A percentile compares a stretch with the other conserved stretches of the same genome.
These are phyloP conservation scores for Saccharomyces hybrid DNA, from an alignment of 1,139 yeast genomes.

Conservation along the genomic window DNA sequence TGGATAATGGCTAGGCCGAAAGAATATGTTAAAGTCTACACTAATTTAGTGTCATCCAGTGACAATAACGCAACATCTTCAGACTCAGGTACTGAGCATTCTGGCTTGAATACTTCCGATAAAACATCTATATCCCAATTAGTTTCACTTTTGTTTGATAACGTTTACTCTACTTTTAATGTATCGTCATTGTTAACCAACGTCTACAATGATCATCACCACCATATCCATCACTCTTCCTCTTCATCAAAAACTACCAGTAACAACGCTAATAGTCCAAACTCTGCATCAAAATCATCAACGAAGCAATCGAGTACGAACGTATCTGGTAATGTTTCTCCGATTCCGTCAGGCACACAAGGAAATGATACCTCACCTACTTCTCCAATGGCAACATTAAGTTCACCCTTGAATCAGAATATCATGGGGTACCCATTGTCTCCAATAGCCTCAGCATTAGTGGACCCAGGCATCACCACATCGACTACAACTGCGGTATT, in stretches of 20 bases:
- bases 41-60: constrained; percentile 3
- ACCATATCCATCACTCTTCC: neutral
- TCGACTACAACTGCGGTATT: constrained; percentile 2
- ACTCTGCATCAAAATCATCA: neutral
- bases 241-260: neutral
- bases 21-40: constrained; percentile 19
- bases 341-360: neutral
- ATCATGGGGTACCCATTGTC: neutral
- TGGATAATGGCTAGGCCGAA: constrained; percentile 31
- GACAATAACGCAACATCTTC: neutral
- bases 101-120: neutral
- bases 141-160: constrained; percentile 19
- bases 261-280: neutral
- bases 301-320: neutral
- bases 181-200: constrained; percentile 16
- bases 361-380: neutral
- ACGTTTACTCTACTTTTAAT: constrained; percentile 19
- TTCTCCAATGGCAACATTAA: neutral
- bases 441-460: neutral
- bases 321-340: neutral
- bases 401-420: neutral
- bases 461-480: neutral
- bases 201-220: constrained; percentile 3
- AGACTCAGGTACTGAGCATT: neutral
- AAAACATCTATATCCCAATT: constrained; percentile 7